Evolutionary conservation across 495 filamentous ascomycete species (phyloP).

Genomic region (Articulospora tetracladia): DNA sequence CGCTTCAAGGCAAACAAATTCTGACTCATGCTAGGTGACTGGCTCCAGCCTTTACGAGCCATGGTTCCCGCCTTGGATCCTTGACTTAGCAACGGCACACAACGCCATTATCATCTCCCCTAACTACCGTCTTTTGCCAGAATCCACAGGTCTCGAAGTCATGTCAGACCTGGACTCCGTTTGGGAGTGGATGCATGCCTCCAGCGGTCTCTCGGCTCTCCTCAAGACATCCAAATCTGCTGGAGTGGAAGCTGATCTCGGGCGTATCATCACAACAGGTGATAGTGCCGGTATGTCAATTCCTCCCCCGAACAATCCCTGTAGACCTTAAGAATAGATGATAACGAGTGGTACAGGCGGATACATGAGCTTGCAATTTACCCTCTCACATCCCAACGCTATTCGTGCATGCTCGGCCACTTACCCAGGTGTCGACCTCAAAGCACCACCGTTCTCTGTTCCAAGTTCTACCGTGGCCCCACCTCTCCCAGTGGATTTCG

Average conservation of each 20-base stretch:
- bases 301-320: neutral
- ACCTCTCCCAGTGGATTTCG: neutral
- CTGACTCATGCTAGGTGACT: neutral
- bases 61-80: neutral
- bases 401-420: neutral
- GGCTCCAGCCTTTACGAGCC: neutral
- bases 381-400: neutral
- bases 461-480: neutral
- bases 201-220: neutral
- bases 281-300: neutral
- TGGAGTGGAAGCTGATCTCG: neutral
- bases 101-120: conserved; percentile 20
- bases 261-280: neutral
- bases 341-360: neutral
- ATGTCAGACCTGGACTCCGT: conserved; percentile 35
- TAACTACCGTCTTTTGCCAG: conserved; percentile 45
- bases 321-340: neutral
- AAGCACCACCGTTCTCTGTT: neutral
- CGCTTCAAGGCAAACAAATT: too few species aligned
- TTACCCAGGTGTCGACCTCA: neutral
- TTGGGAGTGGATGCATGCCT: neutral
- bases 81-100: neutral
- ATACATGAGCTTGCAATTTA: neutral
- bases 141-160: conserved; percentile 39
- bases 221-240: neutral